phyloP scores from a whole-genome alignment of 2,329 filamentous ascomycete species.

The Pseudogymnoascus sp. region DNA sequence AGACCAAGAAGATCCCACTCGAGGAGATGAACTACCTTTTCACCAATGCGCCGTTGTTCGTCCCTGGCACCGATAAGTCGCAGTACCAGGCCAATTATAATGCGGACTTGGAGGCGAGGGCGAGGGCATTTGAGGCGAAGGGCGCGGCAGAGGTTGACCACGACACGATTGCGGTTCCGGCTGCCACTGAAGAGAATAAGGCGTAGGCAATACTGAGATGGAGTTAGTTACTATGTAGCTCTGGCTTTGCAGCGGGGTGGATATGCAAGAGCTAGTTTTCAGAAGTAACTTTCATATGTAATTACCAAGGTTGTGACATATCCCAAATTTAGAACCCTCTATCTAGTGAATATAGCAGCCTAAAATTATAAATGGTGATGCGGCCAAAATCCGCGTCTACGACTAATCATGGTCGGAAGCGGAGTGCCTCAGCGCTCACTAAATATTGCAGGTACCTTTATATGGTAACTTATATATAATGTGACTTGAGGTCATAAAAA shows the following conservation, averaged over 20 bases:
- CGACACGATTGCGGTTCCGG: not conserved
- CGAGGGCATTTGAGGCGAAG: conserved; percentile 50
- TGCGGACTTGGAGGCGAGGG: conserved; percentile 50
- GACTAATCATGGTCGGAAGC: not conserved
- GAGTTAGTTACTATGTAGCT: not conserved
- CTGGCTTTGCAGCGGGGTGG: not conserved
- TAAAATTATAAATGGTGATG: not conserved
- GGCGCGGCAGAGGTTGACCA: conserved; percentile 15
- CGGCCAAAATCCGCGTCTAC: not conserved
- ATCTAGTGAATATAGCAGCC: not conserved
- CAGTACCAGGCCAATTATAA: conserved; percentile 38
- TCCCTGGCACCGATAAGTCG: conserved; percentile 47
- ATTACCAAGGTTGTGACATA: not conserved
- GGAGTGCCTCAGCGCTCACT: no score
- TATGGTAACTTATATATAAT: no score
- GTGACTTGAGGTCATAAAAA: no score
- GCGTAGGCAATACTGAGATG: not conserved
- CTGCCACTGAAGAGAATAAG: not conserved
- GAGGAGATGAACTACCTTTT: conserved; percentile 64
- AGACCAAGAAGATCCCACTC: conserved; percentile 54
- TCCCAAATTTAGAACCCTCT: not conserved
- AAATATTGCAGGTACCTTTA: no score
- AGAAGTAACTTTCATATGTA: not conserved
- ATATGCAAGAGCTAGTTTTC: not conserved
- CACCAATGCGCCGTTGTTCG: conserved; percentile 55